These are phyloP conservation scores for Fusarium sp. DNA, from an alignment of 2,329 filamentous ascomycete genomes.

Conservation along the genomic window DNA sequence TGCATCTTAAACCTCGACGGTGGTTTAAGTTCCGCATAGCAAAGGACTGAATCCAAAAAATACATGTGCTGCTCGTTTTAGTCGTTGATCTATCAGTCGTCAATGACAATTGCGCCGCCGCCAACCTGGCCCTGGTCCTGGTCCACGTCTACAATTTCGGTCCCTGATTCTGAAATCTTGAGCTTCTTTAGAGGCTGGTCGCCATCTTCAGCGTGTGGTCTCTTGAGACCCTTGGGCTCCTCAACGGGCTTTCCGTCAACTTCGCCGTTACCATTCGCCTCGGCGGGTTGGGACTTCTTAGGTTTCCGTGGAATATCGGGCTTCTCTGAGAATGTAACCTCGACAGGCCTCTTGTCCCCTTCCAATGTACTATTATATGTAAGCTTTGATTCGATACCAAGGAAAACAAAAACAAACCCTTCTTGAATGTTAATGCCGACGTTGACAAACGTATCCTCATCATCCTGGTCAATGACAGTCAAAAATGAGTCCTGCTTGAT, in stretches of 20 bases:
- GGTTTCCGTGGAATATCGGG: conserved; percentile 65
- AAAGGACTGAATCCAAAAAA: conserved; percentile 15
- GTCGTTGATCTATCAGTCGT: conserved; percentile 57
- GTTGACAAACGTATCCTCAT: conserved; percentile 79
- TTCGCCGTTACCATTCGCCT: conserved; percentile 54
- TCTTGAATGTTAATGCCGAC: conserved; percentile 77
- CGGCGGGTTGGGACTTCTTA: conserved; percentile 54
- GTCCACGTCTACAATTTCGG: conserved; percentile 62
- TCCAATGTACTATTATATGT: conserved; percentile 54
- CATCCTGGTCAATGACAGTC: conserved; percentile 86
- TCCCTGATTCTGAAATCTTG: conserved; percentile 53
- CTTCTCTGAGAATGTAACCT: conserved; percentile 56
- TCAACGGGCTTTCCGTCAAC: conserved; percentile 56
- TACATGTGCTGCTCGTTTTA: conserved; percentile 17
- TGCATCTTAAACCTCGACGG: conserved; percentile 88
- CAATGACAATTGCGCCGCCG: conserved; percentile 74
- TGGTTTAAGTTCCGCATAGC: conserved; percentile 76
- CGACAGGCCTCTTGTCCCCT: conserved; percentile 65
- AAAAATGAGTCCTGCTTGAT: conserved; percentile 80
- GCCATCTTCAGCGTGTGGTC: conserved; percentile 57
- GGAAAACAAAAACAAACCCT: conserved; percentile 58
- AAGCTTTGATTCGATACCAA: conserved; percentile 36
- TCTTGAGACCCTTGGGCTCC: conserved; percentile 57
- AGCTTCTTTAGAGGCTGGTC: conserved; percentile 61
- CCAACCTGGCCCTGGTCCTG: conserved; percentile 48